Conservation (phyloP, 257 asterid species). For the Forsythia suspensa region DNA sequence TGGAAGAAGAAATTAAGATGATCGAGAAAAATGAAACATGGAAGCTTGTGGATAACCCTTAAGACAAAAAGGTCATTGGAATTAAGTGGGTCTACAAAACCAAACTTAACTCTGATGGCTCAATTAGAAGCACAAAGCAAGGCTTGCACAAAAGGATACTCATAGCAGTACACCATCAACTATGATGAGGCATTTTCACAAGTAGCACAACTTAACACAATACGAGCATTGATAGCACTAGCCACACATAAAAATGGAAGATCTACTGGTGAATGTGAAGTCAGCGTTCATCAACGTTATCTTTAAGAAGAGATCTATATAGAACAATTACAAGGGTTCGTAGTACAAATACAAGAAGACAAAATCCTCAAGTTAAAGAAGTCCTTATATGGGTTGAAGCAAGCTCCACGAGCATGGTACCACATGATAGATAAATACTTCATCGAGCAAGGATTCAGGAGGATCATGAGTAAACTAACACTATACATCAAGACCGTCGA, state of each 20-base stretch:
- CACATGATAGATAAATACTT: no score
- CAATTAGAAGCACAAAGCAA: no score
- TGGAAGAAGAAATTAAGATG: conserved; percentile 12
- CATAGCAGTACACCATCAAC: no score
- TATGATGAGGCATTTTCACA: no score
- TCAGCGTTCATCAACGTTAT: neutral
- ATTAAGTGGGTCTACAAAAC: neutral
- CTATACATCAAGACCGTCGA: no score
- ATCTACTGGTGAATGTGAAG: neutral
- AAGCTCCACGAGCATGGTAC: no score
- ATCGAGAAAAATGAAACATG: conserved; percentile 9
- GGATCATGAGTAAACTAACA: no score
- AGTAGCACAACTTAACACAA: neutral
- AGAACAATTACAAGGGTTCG: no score
- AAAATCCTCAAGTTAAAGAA: neutral
- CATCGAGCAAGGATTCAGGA: no score
- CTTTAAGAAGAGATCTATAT: neutral
- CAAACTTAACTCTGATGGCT: no score
- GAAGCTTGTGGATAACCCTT: neutral
- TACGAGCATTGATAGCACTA: neutral
- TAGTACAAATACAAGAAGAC: neutral
- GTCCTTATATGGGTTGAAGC: no score
- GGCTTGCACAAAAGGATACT: no score
- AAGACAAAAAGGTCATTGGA: conserved; percentile 1
- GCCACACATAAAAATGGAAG: neutral